Base-by-base conservation (phyloP, 331 rosid genomes). In the Malus hybrid region DNA sequence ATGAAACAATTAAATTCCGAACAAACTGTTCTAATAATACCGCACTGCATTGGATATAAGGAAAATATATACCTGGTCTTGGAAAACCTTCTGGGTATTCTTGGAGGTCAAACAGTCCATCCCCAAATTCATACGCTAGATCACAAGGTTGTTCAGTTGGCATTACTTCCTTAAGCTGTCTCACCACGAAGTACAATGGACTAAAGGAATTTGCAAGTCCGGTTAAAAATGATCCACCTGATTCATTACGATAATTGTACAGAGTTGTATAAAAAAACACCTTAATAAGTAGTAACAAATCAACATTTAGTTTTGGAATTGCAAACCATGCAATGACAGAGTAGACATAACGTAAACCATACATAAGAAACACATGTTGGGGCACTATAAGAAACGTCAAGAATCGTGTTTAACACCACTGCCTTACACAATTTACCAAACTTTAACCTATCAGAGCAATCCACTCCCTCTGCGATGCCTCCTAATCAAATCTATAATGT, bases 61-160 rank as follows among this genome's bases (percentile, higher is more conserved):
- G 65, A 28, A 27, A 20, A 24, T 59, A 32, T 75, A 7, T 72
- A 91, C 97, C 91, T 74, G 97, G 84, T 71, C n/a, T 82, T 22
- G 97, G 98, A 82, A 93, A 93, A 76, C 93, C 93, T 73, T 79
- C 78, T 6, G 96, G 98, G 68, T 84, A 85, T 57, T 89, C 92
- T 64, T 79, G 82, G 62, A 89, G 82, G 74, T 86, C 89, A 68
- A 84, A 78, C 22, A 81, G 79, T 36, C 98, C 97, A 81, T 91
- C 91, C 50, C 97, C 94, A 24, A 93, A 88, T 64, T 91, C 98
- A 77, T 87, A 93, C 18, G 96, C 93, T 65, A 84, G 79, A 80
- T 88, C 98, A 86, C 98, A 91, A 61, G 96, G 97, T 78, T 93
- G 93, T 80, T 88, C 98, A 27, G 97, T 91, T 75, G 98, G 78